A percentile compares a stretch with the other conserved stretches of the same genome.
These are phyloP conservation scores for Ceratocystis diversiconidia DNA, from an alignment of 2,329 filamentous ascomycete genomes.

Conservation along the genomic window DNA sequence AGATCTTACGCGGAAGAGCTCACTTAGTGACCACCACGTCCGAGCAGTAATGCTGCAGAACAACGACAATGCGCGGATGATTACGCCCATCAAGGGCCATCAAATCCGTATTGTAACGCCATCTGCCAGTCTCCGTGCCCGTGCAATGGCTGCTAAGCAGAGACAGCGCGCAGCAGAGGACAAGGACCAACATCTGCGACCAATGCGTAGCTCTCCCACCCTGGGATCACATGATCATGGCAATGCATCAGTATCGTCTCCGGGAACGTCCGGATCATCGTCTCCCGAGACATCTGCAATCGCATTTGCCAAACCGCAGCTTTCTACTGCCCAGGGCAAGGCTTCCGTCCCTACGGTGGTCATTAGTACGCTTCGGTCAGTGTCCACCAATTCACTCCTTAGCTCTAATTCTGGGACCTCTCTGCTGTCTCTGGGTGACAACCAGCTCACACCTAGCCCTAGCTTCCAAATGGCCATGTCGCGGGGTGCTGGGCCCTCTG, in stretches of 20 bases:
- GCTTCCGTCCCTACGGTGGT: conserved; percentile 2
- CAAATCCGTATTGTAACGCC: conserved; percentile 11
- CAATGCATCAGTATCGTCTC: conserved; percentile 12
- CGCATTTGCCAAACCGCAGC: neutral
- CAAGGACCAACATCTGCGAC: conserved; percentile 10
- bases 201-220: conserved; percentile 15
- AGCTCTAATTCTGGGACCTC: conserved; percentile 11
- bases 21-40: neutral
- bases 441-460: conserved; percentile 8
- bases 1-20: neutral
- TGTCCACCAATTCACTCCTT: neutral
- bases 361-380: conserved; percentile 4
- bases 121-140: neutral
- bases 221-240: conserved; percentile 15
- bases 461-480: conserved; percentile 17
- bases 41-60: conserved; percentile 1
- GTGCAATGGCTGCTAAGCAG: conserved; percentile 5
- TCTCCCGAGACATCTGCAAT: neutral
- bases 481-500: conserved; percentile 17
- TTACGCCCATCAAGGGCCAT: conserved; percentile 12
- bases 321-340: neutral
- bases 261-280: conserved; percentile 12
- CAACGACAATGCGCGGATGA: conserved; percentile 12
- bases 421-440: neutral
- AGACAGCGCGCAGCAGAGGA: neutral